Conservation (phyloP, 2,329 filamentous ascomycete genomes). For the Westerdykella aurantiaca region DNA sequence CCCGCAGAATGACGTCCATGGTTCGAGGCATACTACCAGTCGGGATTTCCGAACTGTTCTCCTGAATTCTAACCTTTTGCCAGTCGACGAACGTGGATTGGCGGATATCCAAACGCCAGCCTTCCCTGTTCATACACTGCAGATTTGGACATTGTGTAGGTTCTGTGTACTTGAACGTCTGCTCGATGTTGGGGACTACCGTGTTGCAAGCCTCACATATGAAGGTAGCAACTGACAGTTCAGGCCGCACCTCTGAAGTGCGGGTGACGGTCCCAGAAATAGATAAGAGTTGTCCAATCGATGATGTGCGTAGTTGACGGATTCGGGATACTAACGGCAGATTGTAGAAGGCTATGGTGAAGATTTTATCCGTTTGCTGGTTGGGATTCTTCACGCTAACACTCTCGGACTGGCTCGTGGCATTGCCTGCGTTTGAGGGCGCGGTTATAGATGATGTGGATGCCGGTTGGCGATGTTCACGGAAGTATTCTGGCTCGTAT, state of each 20-base stretch:
- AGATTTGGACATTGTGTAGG: conserved; percentile 90
- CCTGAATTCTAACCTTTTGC: conserved; percentile 97
- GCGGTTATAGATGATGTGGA: conserved; percentile 66
- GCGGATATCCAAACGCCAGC: conserved; percentile 95
- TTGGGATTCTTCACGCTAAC: conserved; percentile 71
- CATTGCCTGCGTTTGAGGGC: conserved; percentile 54
- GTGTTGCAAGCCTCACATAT: conserved; percentile 82
- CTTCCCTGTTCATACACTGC: conserved; percentile 78
- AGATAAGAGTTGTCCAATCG: conserved; percentile 88
- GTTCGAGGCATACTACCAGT: conserved; percentile 98
- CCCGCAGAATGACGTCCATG: conserved; percentile 92
- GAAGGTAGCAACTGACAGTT: conserved; percentile 88
- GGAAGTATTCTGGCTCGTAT: conserved; percentile 90
- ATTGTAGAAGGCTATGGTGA: conserved; percentile 90
- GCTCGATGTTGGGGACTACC: conserved; percentile 84
- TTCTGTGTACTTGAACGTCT: conserved; percentile 96
- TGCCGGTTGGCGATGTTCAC: conserved; percentile 81
- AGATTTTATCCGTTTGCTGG: conserved; percentile 95
- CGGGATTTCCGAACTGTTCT: conserved; percentile 96
- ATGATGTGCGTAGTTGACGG: conserved; percentile 76
- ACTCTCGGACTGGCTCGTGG: conserved; percentile 52
- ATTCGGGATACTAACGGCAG: conserved; percentile 80
- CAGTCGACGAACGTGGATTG: conserved; percentile 98
- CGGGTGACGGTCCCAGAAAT: conserved; percentile 96
- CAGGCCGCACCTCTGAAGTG: conserved; percentile 93